Conservation (phyloP, 1,284 basidiomycete genomes). For the Meripilus lineatus region DNA sequence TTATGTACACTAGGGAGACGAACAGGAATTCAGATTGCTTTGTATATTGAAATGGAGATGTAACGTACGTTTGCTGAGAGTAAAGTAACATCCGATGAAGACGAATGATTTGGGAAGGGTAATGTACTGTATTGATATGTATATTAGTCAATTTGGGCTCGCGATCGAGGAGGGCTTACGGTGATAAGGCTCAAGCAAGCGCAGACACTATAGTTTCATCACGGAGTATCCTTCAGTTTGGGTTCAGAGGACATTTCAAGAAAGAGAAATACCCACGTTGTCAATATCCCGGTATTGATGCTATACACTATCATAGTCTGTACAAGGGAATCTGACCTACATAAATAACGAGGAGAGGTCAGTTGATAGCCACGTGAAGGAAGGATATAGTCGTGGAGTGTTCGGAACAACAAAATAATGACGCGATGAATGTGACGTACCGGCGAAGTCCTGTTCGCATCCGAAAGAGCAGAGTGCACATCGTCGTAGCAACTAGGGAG, state of each 20-base stretch:
- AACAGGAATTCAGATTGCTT: neutral
- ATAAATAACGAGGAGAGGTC: too few species aligned
- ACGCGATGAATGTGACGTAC: too few species aligned
- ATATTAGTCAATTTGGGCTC: neutral
- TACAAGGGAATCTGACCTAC: neutral
- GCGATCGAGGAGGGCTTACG: too few species aligned
- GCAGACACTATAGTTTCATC: too few species aligned
- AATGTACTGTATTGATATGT: neutral
- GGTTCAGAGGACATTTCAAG: too few species aligned
- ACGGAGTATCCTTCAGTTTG: too few species aligned
- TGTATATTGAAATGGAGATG: neutral
- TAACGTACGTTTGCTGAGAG: neutral
- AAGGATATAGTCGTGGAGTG: too few species aligned
- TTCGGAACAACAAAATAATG: too few species aligned
- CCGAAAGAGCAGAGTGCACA: neutral
- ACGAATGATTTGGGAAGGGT: neutral
- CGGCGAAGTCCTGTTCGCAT: neutral
- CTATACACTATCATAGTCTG: neutral
- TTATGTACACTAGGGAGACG: neutral
- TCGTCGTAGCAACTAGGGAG: neutral
- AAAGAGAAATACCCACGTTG: neutral
- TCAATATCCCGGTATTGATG: neutral
- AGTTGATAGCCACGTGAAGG: too few species aligned
- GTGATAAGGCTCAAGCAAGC: too few species aligned
- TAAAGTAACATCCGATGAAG: neutral